Base-by-base conservation (phyloP, 495 filamentous ascomycete species). In the Talaromyces stipitatus region DNA sequence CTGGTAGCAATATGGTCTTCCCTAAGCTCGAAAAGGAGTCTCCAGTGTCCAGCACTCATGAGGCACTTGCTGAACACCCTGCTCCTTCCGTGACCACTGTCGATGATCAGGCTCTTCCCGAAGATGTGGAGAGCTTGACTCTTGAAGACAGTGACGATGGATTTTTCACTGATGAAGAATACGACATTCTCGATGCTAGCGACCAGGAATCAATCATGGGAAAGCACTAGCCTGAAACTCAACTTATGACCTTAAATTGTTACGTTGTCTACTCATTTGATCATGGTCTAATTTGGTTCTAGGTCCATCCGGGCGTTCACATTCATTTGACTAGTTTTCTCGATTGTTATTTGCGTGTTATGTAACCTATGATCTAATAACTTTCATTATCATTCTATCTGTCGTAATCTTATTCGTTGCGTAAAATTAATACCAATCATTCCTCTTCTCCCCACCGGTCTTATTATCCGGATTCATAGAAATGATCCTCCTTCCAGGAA, bases 151-250 rank as follows among this genome's bases (percentile, higher is more conserved):
- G 81, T 11, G 78, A 76, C 45, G 71, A 75, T 52, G 87, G 84
- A 7, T 96, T 95, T 78, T 70, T 95, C 72, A 97, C 95, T 11
- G 94, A 98, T 61, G 94, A 97, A 63, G 94, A 98, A 74, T 98
- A 96, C 63, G 94, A 98, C 61, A 87, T 97, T 59, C 85, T 97
- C 26, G 90, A 95, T 74, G 95, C 91, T 22, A 95, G 89, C 58
- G 95, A 97, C 60, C 91, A 96, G 65, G 94, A 98, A 68, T 87
- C 80, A 58, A 67, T 86, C 56, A 78, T 74, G 32, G 74, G 70
- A 18, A 67, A 69, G 52, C 68, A 72, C 14, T 36, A 38, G 20
- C 14, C 18, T n/a, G 3, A 1, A 36, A 28, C 0, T 24, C 18
- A 32, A 20, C 16, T 53, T 32, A 36, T 53, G 50, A 30, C 50